Conservation (phyloP, 2,329 filamentous ascomycete species). For the Beauveria australis region DNA sequence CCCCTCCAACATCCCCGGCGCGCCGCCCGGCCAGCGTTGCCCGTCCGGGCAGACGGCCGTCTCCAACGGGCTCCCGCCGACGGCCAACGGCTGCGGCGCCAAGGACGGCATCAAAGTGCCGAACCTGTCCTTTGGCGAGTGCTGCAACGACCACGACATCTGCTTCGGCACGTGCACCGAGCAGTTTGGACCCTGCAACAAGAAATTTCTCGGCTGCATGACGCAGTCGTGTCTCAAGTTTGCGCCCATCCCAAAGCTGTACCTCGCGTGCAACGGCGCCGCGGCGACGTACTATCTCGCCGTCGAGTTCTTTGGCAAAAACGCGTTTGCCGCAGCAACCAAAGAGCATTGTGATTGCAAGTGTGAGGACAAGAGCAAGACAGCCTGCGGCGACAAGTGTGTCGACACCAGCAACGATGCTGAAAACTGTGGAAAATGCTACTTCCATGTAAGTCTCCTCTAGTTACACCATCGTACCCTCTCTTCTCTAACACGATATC, state of each 20-base stretch:
- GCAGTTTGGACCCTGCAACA: slow-evolving; percentile 7
- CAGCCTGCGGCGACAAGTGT: slow-evolving; percentile 3
- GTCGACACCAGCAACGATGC: slow-evolving; percentile 4
- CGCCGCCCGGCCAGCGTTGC: slow-evolving; percentile 5
- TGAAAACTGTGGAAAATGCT: slow-evolving; percentile 6
- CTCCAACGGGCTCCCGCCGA: background rate
- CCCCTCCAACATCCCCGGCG: background rate
- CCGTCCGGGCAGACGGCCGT: background rate
- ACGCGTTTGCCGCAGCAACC: background rate
- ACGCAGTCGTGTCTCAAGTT: background rate
- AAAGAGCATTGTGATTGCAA: slow-evolving; percentile 7
- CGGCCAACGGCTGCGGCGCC: slow-evolving; percentile 8
- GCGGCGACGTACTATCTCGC: background rate
- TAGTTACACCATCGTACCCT: too few species aligned
- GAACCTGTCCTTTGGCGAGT: slow-evolving; percentile 6
- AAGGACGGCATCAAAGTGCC: slow-evolving; percentile 7
- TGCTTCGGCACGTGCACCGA: slow-evolving; percentile 7
- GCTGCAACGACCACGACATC: slow-evolving; percentile 7
- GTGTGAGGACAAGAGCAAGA: slow-evolving; percentile 5
- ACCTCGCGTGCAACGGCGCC: slow-evolving; percentile 1
- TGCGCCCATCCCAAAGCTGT: background rate
- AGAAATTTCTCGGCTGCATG: slow-evolving; percentile 3
- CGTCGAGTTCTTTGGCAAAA: background rate
- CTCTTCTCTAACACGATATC: background rate
- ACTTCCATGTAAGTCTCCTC: background rate